Conservation (phyloP, 2,329 filamentous ascomycete genomes). For the Aspergillus calidoustus region DNA sequence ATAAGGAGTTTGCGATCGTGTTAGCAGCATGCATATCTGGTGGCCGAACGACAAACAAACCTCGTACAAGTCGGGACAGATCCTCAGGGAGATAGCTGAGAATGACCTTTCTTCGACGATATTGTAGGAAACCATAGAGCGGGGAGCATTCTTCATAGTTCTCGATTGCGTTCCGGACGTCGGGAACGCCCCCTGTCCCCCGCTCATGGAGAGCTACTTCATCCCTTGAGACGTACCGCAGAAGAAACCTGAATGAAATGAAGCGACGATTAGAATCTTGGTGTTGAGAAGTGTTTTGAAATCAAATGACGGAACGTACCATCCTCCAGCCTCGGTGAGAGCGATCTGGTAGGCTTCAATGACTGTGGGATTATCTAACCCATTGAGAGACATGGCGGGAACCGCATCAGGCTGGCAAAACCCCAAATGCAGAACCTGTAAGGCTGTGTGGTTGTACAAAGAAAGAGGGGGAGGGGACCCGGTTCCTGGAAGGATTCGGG, state of each 20-base stretch:
- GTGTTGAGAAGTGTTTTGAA: neutral
- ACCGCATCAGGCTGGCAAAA: conserved; percentile 36
- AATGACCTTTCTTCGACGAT: conserved; percentile 85
- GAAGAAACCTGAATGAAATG: conserved; percentile 73
- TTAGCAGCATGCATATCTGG: conserved; percentile 17
- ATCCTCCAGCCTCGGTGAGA: conserved; percentile 84
- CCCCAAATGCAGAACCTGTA: conserved; percentile 19
- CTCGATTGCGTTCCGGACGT: conserved; percentile 78
- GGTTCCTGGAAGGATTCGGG: conserved; percentile 5
- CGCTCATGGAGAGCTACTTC: conserved; percentile 77
- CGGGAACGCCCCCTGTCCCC: conserved; percentile 80
- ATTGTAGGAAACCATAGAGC: conserved; percentile 88
- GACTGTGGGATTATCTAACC: conserved; percentile 79
- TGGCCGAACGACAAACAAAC: conserved; percentile 55
- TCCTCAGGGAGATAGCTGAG: conserved; percentile 92
- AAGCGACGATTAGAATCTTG: conserved; percentile 6
- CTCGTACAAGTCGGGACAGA: conserved; percentile 89
- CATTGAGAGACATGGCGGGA: conserved; percentile 86
- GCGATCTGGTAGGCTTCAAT: conserved; percentile 83
- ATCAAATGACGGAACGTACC: conserved; percentile 63
- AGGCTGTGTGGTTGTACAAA: conserved; percentile 16
- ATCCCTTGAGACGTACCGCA: conserved; percentile 89
- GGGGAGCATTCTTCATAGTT: conserved; percentile 83
- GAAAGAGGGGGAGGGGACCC: conserved; percentile 20
- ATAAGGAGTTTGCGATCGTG: conserved; percentile 18